Evolutionary conservation across 2,329 filamentous ascomycete genomes (phyloP).

Genomic region (Emmonsia crescens): DNA sequence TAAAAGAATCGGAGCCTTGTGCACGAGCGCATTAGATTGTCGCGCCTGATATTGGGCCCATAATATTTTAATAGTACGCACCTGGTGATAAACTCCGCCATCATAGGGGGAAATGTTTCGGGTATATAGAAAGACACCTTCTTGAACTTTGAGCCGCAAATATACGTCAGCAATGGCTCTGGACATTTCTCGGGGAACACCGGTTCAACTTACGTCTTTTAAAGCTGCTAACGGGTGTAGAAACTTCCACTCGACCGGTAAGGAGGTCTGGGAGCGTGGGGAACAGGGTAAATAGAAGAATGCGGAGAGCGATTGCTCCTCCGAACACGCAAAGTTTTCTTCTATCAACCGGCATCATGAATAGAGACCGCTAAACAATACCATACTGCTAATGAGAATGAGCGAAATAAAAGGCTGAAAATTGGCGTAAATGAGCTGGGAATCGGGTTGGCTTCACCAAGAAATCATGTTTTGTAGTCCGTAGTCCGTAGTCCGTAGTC

Average conservation of each 20-base stretch:
- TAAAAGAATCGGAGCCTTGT: slow-evolving; percentile 77
- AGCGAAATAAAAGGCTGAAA: not conserved
- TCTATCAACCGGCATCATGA: slow-evolving; percentile 43
- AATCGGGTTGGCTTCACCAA: not conserved
- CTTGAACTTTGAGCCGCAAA: slow-evolving; percentile 56
- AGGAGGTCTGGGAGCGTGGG: slow-evolving; percentile 75
- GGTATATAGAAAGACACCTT: slow-evolving; percentile 90
- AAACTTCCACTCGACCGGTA: slow-evolving; percentile 87
- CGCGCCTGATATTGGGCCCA: not conserved
- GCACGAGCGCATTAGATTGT: slow-evolving; percentile 35
- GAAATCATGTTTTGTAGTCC: not conserved
- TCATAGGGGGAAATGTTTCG: slow-evolving; percentile 96
- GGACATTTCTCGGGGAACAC: slow-evolving; percentile 8
- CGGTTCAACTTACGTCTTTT: slow-evolving; percentile 63
- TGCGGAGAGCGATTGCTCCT: slow-evolving; percentile 64
- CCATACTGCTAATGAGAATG: not conserved
- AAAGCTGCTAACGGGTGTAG: slow-evolving; percentile 94
- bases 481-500: no score
- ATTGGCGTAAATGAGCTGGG: not conserved
- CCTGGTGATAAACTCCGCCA: slow-evolving; percentile 69
- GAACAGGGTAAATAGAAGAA: slow-evolving; percentile 70
- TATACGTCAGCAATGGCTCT: not conserved
- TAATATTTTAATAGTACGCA: slow-evolving; percentile 16
- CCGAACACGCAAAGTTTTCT: slow-evolving; percentile 59
- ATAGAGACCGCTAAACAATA: not conserved